Evolutionary conservation across 1,284 basidiomycete species (phyloP).

Genomic region (Tylopilus orsonianus): DNA sequence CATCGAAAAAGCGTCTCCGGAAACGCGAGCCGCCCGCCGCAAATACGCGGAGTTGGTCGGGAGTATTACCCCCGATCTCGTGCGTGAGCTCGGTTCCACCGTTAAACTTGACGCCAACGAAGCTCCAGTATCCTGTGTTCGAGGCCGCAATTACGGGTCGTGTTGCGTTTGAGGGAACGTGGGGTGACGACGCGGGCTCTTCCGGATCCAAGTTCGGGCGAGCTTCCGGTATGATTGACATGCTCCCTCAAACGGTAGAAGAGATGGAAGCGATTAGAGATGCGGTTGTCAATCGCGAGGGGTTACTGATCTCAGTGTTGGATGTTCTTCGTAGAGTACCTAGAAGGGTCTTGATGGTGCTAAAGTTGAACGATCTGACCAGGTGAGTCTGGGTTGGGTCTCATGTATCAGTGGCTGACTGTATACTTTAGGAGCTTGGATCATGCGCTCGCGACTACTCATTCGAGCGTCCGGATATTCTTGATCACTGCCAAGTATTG

Average conservation of each 20-base stretch:
- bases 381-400: conserved; percentile 44
- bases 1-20: conserved; percentile 68
- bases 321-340: conserved; percentile 83
- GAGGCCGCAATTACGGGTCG: conserved; percentile 83
- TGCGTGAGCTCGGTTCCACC: conserved; percentile 37
- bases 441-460: conserved; percentile 70
- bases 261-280: conserved; percentile 79
- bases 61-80: conserved; percentile 85
- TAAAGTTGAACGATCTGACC: conserved; percentile 84
- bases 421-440: conserved; percentile 72
- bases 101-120: conserved; percentile 15
- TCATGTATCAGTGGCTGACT: not conserved
- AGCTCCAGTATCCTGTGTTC: conserved; percentile 72
- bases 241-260: conserved; percentile 62
- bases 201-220: conserved; percentile 46
- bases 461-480: conserved; percentile 84
- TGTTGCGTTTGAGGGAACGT: conserved; percentile 59
- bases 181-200: conserved; percentile 42
- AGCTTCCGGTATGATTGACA: conserved; percentile 74
- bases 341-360: conserved; percentile 81
- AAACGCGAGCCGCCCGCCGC: conserved; percentile 64
- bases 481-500: conserved; percentile 93
- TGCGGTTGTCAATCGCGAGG: conserved; percentile 80
- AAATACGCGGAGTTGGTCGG: conserved; percentile 89
- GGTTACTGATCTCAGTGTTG: conserved; percentile 80